Evolutionary conservation across 768 basidiomycete species (phyloP), one percentile per base, ranked within the genome.

Genomic region (Lactifluus pinguis): DNA sequence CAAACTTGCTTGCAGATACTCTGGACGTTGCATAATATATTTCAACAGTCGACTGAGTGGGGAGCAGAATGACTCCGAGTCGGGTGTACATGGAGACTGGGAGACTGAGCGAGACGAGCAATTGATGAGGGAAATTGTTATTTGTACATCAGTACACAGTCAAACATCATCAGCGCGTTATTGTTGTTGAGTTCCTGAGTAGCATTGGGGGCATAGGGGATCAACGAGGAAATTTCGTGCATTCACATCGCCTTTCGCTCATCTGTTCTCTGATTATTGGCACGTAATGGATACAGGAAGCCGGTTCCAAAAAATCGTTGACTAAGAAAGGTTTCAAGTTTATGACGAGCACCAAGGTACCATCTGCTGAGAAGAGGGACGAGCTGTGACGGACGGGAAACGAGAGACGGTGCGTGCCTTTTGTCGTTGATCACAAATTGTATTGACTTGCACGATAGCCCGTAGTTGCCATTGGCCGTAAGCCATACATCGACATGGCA

Each of bases 241-340:
- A 89, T 85, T 15, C 15, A 6, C 17, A 49, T 11, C 30, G 51
- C 17, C 9, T 49, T 21, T 39, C 38, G 14, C 32, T 25, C 21
- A 14, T 11, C 1, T 36, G 10, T n/a, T 32, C 5, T 9, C 49
- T 59, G 36, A 15, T 10, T 39, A 3, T 34, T 25, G 11, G 50
- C 53, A 44, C 60, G 48, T 57, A 29, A 53, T 2, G 13, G 38
- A 32, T 51, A 38, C 66, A 94, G 92, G 38, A 98, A 98, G 72
- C 83, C 83, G 85, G 71, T 98, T 98, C 88, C 97, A 98, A 76
- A 86, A 86, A 86, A 71, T 82, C 85, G 25, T 76, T 98, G 63
- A 67, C 79, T 47, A 98, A 98, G 77, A 95, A 99, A 72, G 94
- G 94, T 49, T 71, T 99, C 74, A 98, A 98, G 76, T 99, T 99